Percentiles rank a stretch among this genome's conserved stretches.
phyloP scores from a whole-genome alignment of 305 asterid genomes.

The Plantago coronopus region DNA sequence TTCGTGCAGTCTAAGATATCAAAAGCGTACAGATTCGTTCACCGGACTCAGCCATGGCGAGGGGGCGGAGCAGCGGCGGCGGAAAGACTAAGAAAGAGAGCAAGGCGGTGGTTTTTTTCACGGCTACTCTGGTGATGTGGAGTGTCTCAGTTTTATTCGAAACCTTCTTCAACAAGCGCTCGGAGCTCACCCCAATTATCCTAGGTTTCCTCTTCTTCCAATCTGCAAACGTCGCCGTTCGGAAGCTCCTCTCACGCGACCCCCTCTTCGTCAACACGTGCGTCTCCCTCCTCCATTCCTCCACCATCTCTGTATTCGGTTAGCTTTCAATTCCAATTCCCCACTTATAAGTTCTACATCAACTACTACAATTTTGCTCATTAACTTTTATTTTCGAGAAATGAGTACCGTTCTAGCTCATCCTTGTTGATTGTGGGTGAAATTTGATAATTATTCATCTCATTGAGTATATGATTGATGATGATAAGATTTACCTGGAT shows the following conservation, averaged over 20 bases:
- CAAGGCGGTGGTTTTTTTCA: constrained; percentile 56
- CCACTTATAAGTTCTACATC: too few species aligned
- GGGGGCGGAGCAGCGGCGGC: constrained; percentile 4
- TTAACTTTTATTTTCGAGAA: too few species aligned
- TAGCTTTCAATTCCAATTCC: too few species aligned
- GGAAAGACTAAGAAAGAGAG: constrained; percentile 27
- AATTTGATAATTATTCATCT: too few species aligned
- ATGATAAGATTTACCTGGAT: too few species aligned
- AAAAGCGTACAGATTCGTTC: too few species aligned
- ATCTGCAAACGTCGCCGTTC: constrained; percentile 60
- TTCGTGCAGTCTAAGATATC: too few species aligned
- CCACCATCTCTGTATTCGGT: constrained; percentile 66
- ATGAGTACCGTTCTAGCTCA: too few species aligned
- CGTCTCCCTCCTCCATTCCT: constrained; percentile 85
- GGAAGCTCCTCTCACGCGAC: constrained; percentile 50
- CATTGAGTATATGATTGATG: too few species aligned
- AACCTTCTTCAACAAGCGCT: constrained; percentile 59
- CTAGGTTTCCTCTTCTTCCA: constrained; percentile 63
- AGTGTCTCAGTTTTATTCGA: constrained; percentile 63
- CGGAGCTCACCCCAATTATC: constrained; percentile 53
- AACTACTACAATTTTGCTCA: too few species aligned
- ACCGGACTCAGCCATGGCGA: too few species aligned
- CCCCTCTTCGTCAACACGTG: constrained; percentile 80
- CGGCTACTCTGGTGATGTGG: constrained; percentile 82
- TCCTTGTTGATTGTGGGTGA: too few species aligned